Evolutionary conservation across 2,329 filamentous ascomycete species (phyloP).

Genomic region (Penicillium sp.): DNA sequence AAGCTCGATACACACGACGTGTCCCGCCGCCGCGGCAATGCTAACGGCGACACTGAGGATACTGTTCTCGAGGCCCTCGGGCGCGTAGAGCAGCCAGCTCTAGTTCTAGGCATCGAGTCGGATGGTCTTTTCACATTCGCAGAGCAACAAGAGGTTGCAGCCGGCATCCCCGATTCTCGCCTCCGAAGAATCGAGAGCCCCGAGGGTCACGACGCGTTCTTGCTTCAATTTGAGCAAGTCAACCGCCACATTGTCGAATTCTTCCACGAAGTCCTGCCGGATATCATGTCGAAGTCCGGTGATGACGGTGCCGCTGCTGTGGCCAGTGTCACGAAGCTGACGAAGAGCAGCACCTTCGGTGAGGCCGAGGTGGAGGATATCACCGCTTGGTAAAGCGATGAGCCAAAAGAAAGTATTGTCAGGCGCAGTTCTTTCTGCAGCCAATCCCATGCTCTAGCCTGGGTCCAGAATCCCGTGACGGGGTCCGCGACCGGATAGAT

Average conservation of each 20-base stretch:
- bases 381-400: conserved; percentile 71
- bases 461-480: conserved; percentile 4
- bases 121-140: conserved; percentile 97
- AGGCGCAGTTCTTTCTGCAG: conserved; percentile 32
- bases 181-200: conserved; percentile 87
- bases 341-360: conserved; percentile 88
- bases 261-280: conserved; percentile 74
- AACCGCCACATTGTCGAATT: conserved; percentile 85
- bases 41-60: conserved; percentile 38
- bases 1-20: conserved; percentile 98
- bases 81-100: conserved; percentile 80
- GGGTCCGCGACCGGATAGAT: conserved; percentile 7
- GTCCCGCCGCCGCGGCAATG: conserved; percentile 65
- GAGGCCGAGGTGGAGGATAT: conserved; percentile 97
- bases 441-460: conserved; percentile 20
- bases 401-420: conserved; percentile 1
- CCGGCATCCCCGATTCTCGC: conserved; percentile 71
- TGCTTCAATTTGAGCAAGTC: conserved; percentile 96
- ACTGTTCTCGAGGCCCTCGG: conserved; percentile 71
- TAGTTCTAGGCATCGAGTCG: conserved; percentile 91
- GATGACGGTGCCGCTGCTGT: conserved; percentile 49
- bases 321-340: conserved; percentile 60
- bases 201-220: conserved; percentile 93
- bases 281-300: conserved; percentile 73
- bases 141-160: conserved; percentile 89